These are phyloP conservation scores for Leonotis leonurus DNA, from an alignment of 257 asterid species.

Conservation along the genomic window DNA sequence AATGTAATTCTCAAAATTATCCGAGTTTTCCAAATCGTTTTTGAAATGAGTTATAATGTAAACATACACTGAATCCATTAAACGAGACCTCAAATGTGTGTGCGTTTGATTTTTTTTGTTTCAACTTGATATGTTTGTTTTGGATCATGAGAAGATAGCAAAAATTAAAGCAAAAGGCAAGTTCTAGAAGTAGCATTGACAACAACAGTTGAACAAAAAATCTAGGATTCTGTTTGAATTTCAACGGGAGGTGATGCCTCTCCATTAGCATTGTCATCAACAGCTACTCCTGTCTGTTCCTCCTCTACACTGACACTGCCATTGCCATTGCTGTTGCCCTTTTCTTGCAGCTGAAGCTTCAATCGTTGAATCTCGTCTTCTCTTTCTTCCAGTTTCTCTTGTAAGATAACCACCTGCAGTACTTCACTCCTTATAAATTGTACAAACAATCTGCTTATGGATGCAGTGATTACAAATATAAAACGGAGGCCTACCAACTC, in stretches of 20 bases:
- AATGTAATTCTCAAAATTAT: no score
- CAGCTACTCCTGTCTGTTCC: slow-evolving; percentile 32
- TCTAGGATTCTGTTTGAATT: slow-evolving; percentile 27
- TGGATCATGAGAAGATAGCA: background rate
- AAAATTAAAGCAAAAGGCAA: background rate
- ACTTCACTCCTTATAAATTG: background rate
- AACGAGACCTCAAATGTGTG: background rate
- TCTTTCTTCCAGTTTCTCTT: slow-evolving; percentile 70
- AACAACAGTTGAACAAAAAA: background rate
- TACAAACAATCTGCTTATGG: background rate
- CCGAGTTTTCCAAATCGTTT: no score
- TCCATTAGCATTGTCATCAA: slow-evolving; percentile 18
- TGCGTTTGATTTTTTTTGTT: background rate
- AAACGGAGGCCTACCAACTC: slow-evolving; percentile 51
- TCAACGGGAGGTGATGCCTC: slow-evolving; percentile 28
- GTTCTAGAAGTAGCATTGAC: background rate
- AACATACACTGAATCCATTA: background rate
- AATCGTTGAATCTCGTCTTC: slow-evolving; percentile 54
- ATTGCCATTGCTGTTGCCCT: slow-evolving; percentile 8
- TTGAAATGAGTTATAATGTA: no score
- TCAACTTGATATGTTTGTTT: background rate
- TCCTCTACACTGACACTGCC: slow-evolving; percentile 22
- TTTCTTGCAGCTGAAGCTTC: slow-evolving; percentile 35
- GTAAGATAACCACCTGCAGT: slow-evolving; percentile 61
- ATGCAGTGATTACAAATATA: background rate